Conservation (phyloP, 2,329 filamentous ascomycete genomes). For the Colletotrichum sp. region DNA sequence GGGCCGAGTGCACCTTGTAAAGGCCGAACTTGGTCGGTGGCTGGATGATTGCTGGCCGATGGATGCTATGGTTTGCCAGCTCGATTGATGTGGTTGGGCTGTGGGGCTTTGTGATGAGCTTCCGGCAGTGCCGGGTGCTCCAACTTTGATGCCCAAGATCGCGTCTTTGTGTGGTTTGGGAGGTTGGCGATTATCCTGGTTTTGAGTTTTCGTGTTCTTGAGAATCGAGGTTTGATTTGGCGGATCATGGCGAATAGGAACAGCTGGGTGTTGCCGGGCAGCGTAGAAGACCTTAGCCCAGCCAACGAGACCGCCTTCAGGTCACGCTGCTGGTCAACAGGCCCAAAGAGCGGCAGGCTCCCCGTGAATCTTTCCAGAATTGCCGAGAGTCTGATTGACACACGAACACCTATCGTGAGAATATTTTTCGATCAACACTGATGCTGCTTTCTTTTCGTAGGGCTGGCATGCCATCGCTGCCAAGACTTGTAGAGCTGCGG, state of each 20-base stretch:
- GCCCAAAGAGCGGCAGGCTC: not conserved
- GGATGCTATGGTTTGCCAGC: not conserved
- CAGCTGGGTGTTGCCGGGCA: not conserved
- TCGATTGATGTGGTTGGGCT: not conserved
- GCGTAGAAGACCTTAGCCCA: not conserved
- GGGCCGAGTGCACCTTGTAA: not conserved
- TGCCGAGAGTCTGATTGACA: rapidly evolving
- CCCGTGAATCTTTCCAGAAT: rapidly evolving
- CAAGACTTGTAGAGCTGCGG: not conserved
- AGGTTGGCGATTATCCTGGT: not conserved
- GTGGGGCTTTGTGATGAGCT: not conserved
- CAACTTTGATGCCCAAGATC: not conserved
- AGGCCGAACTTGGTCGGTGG: not conserved
- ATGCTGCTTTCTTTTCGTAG: not conserved
- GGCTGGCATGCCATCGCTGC: not conserved
- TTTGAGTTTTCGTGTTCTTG: not conserved
- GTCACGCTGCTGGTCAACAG: not conserved
- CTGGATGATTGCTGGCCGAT: not conserved
- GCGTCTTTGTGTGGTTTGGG: not conserved
- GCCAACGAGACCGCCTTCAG: not conserved
- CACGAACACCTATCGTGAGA: rapidly evolving
- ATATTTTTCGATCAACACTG: not conserved
- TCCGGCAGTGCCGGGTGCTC: not conserved
- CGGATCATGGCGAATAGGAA: not conserved
- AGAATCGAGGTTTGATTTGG: not conserved